phyloP scores from a whole-genome alignment of 495 filamentous ascomycete species.

The Daldinia concentrica region DNA sequence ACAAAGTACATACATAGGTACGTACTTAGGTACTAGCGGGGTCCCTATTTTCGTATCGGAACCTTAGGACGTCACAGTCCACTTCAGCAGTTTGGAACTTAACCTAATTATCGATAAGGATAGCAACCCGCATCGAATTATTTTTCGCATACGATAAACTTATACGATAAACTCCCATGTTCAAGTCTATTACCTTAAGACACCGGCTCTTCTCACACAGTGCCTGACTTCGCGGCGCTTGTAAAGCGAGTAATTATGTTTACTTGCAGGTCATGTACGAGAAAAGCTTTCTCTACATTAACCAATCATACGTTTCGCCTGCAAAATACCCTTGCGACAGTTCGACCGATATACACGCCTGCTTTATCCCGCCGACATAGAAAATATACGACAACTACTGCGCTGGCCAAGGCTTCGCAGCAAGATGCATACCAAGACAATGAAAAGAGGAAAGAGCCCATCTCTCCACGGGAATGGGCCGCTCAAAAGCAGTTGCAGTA shows the following conservation, averaged over 20 bases:
- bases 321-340: slow-evolving; percentile 5
- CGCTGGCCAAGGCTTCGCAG: background rate
- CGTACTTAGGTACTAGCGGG: background rate
- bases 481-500: slow-evolving; percentile 68
- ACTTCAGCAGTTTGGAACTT: no score
- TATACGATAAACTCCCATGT: background rate
- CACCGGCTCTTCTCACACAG: background rate
- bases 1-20: no score
- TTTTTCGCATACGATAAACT: background rate
- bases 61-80: background rate
- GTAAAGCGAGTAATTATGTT: slow-evolving; percentile 48
- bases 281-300: slow-evolving; percentile 34
- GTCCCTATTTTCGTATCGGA: background rate
- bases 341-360: background rate
- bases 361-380: slow-evolving; percentile 7
- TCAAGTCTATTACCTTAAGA: background rate
- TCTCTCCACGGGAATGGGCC: slow-evolving; percentile 38
- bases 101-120: slow-evolving; percentile 10
- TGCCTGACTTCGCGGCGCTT: background rate
- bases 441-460: slow-evolving; percentile 38
- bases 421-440: background rate
- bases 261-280: slow-evolving; percentile 51
- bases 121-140: background rate
- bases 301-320: slow-evolving; percentile 13
- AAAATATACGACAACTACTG: slow-evolving; percentile 22